Conservation (phyloP, 2,329 filamentous ascomycete genomes). For the Neopestalotiopsis clavispora region DNA sequence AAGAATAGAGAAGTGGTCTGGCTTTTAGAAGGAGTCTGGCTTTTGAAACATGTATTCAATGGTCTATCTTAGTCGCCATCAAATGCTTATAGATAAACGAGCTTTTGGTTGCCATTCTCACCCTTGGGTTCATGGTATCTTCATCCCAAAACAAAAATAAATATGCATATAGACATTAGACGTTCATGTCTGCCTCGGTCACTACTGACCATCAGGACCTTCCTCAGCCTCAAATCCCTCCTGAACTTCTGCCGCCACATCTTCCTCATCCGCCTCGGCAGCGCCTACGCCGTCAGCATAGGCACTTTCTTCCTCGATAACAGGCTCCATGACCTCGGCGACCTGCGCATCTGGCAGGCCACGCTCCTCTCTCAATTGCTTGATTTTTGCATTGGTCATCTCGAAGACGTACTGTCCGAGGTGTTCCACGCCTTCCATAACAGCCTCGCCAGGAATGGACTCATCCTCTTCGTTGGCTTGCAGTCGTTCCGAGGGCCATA, state of each 20-base stretch:
- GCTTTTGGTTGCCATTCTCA: slow-evolving; percentile 10
- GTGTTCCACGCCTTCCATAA: slow-evolving; percentile 93
- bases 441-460: slow-evolving; percentile 60
- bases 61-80: not conserved
- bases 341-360: slow-evolving; percentile 31
- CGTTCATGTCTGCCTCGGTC: not conserved
- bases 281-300: slow-evolving; percentile 10
- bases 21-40: not conserved
- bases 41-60: not conserved
- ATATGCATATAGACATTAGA: not conserved
- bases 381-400: slow-evolving; percentile 75
- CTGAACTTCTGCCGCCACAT: slow-evolving; percentile 7
- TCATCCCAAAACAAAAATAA: not conserved
- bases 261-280: slow-evolving; percentile 14
- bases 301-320: slow-evolving; percentile 33
- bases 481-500: slow-evolving; percentile 73
- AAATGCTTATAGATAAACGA: not conserved
- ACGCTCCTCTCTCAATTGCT: slow-evolving; percentile 51
- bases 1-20: not conserved
- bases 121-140: slow-evolving; percentile 10
- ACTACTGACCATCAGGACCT: slow-evolving; percentile 5
- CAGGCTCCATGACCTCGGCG: slow-evolving; percentile 28
- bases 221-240: slow-evolving; percentile 17
- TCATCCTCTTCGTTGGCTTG: slow-evolving; percentile 51
- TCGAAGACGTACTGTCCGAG: slow-evolving; percentile 95